Evolutionary conservation across 208 protist genomes (phyloP), one percentile per base, ranked within the genome.

Genomic region (Trypanosoma avium): DNA sequence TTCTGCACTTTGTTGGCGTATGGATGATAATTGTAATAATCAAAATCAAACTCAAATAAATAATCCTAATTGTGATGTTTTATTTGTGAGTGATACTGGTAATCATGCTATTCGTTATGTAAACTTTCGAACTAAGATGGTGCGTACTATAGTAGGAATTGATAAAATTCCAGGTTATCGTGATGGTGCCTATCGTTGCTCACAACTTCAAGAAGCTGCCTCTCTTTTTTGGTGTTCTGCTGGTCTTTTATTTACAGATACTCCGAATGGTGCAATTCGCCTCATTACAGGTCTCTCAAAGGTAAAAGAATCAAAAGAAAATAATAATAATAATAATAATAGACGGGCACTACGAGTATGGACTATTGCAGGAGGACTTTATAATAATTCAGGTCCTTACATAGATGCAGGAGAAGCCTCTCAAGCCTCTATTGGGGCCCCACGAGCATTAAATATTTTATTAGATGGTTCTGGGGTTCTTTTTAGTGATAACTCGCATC

Each of bases 11-110:
- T 93, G 86, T 67, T 93, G 86, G 83, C 80, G 78, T 26, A 54
- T 81, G 0, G 79, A 85, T 30, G 60, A 66, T 5, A 57, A 47
- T 26, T 4, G 47, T 30, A 36, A 26, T 61, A 40, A 33, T 22
- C 7, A 17, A 24, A 32, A 21, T 13, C 46, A 48, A 21, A 50
- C n/a, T 32, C 21, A 48, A 40, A 24, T 15, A 5, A 17, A 32
- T 13, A 52, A 10, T 4, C 8, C 15, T 32, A 27, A 12, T 43
- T 84, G 72, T 53, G 36, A 47, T 3, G 68, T 92, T 27, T 76
- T 93, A 45, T 93, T 93, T 73, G 83, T 93, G 53, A 93, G 83
- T 69, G 86, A 93, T 67, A 71, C 52, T 3, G 83, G 86, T 46
- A 93, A 93, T 59, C 81, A 81, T 50, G 77, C 81, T 0, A 88